Evolutionary conservation across 1,139 yeast genomes (phyloP), one percentile per base, ranked within the genome.

Genomic region (Pichiaceae sp.): DNA sequence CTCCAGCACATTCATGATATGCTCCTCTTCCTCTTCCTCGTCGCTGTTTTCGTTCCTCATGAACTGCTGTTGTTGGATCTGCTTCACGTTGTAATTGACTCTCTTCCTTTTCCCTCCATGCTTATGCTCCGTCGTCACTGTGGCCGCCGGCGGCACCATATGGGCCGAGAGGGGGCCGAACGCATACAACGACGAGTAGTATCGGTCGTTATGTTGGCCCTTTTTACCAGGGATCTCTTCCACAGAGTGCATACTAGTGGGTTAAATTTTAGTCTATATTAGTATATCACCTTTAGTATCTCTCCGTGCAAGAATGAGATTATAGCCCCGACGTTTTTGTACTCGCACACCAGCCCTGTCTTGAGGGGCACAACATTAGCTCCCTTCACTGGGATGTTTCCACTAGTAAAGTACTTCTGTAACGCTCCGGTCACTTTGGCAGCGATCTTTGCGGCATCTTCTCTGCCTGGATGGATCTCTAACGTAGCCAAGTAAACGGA

Each of bases 21-120:
- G 35, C 41, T 4, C 35, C n/a, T 21, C 34, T 21, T 37, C 42
- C 5, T 34, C 34, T 6, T 30, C 36, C 3, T 18, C 35, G 4
- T 31, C 38, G 14, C 32, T 35, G 15, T 30, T 33, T 24, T 26
- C 31, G 4, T 21, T 34, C 38, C 25, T 36, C 34, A 37, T 38
- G 38, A 46, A 48, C 36, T 45, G 59, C 40, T 44, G 53, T 29
- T 46, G 57, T 29, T 50, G 56, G 15, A 57, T 46, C 11, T 53
- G 54, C 16, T 54, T 52, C 17, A 55, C 43, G 32, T 55, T 56
- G 41, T 57, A 57, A 36, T 57, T 57, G 5, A 57, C 47, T 31
- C 57, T 36, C 40, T 51, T 52, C 23, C 59, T 45, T 35, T 53
- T 53, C 1, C 17, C 45, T 16, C 17, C 40, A 39, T 3, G 36